These are phyloP conservation scores for Ceratocystis alfenasii DNA, from an alignment of 2,329 filamentous ascomycete species.

Conservation along the genomic window DNA sequence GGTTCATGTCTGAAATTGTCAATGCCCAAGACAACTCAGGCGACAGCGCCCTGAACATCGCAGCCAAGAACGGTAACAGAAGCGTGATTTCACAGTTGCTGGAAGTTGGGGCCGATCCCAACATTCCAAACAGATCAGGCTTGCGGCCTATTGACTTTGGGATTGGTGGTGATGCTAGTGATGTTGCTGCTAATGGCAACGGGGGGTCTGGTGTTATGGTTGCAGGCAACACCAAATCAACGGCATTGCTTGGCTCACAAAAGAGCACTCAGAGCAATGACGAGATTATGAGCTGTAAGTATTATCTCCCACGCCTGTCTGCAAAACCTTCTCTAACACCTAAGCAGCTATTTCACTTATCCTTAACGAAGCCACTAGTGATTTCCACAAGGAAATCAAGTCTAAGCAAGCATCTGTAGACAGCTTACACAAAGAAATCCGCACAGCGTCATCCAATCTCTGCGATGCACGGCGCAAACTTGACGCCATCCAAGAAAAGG, in stretches of 20 bases:
- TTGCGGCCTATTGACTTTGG: constrained; percentile 89
- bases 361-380: constrained; percentile 62
- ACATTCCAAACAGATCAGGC: constrained; percentile 80
- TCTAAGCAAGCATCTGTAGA: constrained; percentile 77
- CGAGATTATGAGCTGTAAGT: constrained; percentile 68
- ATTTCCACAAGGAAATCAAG: constrained; percentile 70
- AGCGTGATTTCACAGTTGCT: constrained; percentile 95
- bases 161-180: constrained; percentile 55
- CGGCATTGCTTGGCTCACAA: constrained; percentile 36
- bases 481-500: constrained; percentile 55
- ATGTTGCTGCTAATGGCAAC: constrained; percentile 36
- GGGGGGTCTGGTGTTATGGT: constrained; percentile 21
- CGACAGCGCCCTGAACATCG: constrained; percentile 89
- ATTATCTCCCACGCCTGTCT: background rate
- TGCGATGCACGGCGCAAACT: constrained; percentile 64
- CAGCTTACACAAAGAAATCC: constrained; percentile 65
- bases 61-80: constrained; percentile 80
- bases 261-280: constrained; percentile 59
- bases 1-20: constrained; percentile 95
- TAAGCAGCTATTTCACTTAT: constrained; percentile 65
- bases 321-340: constrained; percentile 28
- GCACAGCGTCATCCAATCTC: constrained; percentile 66
- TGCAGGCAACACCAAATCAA: constrained; percentile 26
- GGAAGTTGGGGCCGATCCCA: constrained; percentile 88
- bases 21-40: constrained; percentile 89